A percentile compares a stretch with the other conserved stretches of the same genome.
Evolutionary conservation across 1,139 yeast species (phyloP).

Genomic region (Hyphopichia buzzinii): DNA sequence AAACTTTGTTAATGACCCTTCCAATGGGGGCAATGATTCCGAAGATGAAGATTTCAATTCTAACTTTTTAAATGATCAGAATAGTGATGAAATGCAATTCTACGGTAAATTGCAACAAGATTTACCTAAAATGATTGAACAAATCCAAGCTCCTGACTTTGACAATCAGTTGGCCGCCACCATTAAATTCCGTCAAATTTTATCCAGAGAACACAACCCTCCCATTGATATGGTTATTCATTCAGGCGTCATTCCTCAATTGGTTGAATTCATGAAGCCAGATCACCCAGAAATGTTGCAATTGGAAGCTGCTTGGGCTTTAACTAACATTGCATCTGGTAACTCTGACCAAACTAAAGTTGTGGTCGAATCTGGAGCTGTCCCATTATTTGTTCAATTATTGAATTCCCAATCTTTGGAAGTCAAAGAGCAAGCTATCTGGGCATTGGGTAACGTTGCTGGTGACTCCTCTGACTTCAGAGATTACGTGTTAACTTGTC

Average conservation of each 20-base stretch:
- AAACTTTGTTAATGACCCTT: constrained; percentile 50
- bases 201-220: constrained; percentile 95
- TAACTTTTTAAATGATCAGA: constrained; percentile 29
- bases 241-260: constrained; percentile 87
- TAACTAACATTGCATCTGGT: constrained; percentile 98
- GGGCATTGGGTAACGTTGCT: constrained; percentile 99
- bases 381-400: constrained; percentile 83
- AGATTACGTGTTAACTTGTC: constrained; percentile 79
- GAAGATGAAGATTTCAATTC: constrained; percentile 42
- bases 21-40: constrained; percentile 31
- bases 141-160: constrained; percentile 72
- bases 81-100: constrained; percentile 48
- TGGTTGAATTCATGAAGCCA: constrained; percentile 81
- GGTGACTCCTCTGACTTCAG: constrained; percentile 92
- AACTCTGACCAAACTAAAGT: constrained; percentile 82
- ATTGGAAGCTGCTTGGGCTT: constrained; percentile 98
- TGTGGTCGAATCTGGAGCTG: constrained; percentile 92
- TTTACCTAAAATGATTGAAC: constrained; percentile 81
- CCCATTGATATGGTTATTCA: constrained; percentile 93
- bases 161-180: constrained; percentile 88
- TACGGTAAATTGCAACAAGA: constrained; percentile 66
- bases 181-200: constrained; percentile 85
- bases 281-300: constrained; percentile 84
- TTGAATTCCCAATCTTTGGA: constrained; percentile 80
- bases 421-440: constrained; percentile 96